A percentile compares a stretch with the other conserved stretches of the same genome.
These are phyloP conservation scores for Actinidia chinensis DNA, from an alignment of 179 eudicot genomes.

Conservation along the genomic window DNA sequence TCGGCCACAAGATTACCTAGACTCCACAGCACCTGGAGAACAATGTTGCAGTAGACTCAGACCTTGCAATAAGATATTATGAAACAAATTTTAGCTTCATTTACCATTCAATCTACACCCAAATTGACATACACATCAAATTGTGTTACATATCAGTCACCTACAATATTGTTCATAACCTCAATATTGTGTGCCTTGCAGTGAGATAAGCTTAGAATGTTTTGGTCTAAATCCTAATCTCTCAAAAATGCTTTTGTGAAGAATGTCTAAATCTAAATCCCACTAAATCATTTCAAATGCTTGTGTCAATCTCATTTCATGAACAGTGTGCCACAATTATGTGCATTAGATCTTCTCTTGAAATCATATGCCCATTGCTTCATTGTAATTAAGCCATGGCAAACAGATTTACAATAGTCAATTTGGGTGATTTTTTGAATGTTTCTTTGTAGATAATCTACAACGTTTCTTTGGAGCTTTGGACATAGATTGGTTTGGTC, in stretches of 20 bases:
- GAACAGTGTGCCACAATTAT: background rate
- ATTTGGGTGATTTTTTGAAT: too few species aligned
- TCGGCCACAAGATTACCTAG: constrained; percentile 95
- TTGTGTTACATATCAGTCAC: background rate
- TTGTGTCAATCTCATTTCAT: background rate
- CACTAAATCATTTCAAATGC: background rate
- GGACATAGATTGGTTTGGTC: background rate
- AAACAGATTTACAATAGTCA: too few species aligned
- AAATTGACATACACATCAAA: background rate
- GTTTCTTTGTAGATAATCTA: too few species aligned
- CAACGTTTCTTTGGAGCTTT: constrained; percentile 8
- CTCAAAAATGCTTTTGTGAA: background rate
- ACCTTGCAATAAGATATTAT: background rate
- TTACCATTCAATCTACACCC: background rate
- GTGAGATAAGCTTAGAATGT: background rate
- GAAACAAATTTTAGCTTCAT: background rate
- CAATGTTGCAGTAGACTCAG: constrained; percentile 3
- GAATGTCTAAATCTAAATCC: background rate
- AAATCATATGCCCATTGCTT: constrained; percentile 5
- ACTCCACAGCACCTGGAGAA: constrained; percentile 72
- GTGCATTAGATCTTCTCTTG: background rate
- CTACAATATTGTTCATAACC: background rate
- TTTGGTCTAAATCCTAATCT: background rate
- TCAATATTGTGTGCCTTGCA: background rate
- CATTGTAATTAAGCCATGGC: constrained; percentile 4